These are phyloP conservation scores for Grigorovia jiainica DNA, from an alignment of 805 yeast genomes.

Conservation along the genomic window DNA sequence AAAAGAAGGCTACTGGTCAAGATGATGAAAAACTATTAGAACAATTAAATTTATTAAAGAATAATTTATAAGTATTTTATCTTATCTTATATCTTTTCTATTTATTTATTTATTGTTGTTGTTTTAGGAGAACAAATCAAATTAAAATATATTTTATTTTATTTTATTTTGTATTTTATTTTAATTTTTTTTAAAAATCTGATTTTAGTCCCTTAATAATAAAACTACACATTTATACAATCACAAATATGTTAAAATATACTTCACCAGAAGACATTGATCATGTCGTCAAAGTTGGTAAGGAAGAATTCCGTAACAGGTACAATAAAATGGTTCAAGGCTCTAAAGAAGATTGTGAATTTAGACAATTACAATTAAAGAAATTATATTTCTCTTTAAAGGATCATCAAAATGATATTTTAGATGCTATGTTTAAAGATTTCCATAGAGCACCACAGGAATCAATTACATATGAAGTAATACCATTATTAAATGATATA, in stretches of 20 bases:
- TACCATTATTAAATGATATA: constrained; percentile 44
- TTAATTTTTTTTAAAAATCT: no score
- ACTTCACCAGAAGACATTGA: constrained; percentile 2
- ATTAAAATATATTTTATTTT: no score
- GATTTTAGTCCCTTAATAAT: neutral
- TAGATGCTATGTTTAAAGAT: constrained; percentile 54
- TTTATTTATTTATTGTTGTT: no score
- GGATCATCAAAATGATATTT: constrained; percentile 47
- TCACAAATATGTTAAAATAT: neutral
- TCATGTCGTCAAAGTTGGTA: neutral
- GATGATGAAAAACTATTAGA: constrained; percentile 26
- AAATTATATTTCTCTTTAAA: constrained; percentile 54
- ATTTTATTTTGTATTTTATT: no score
- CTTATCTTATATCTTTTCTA: no score
- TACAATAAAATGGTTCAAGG: constrained; percentile 3
- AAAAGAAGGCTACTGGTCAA: constrained; percentile 26
- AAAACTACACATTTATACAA: neutral
- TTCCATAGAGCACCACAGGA: constrained; percentile 59
- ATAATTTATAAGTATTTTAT: neutral
- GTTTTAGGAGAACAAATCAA: no score
- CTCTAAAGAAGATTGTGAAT: constrained; percentile 16
- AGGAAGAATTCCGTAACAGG: neutral
- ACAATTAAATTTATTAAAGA: constrained; percentile 15
- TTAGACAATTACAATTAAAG: constrained; percentile 53
- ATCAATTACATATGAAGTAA: constrained; percentile 49